Evolutionary conservation across 1,284 basidiomycete genomes (phyloP), one percentile per base, ranked within the genome.

Genomic region (Sanghuangporus weigelae): DNA sequence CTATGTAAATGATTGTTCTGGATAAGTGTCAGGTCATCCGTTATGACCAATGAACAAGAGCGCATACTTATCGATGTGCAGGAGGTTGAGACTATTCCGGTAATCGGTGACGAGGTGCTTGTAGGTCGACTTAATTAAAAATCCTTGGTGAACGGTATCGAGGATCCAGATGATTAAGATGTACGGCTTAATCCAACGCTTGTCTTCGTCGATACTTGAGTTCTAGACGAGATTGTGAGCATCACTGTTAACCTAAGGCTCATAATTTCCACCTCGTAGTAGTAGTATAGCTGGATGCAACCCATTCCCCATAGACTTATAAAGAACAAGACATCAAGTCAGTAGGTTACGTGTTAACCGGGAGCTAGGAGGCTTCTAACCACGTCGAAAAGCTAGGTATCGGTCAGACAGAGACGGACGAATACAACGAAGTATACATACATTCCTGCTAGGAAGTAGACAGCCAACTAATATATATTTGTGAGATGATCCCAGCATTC

Each of bases 91-190:
- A n/a, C 23, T 14, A 23, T 64, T 60, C 5, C 51, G 59, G 26
- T 38, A 65, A 26, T 63, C 10, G 19, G 61, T 63, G 14, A 65
- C 50, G 49, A 65, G 42, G 49, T 39, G 44, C 5, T 31, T 55
- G 36, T 65, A 63, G 6, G 36, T 21, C 7, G 48, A 35, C 19
- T 40, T 23, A 7, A 54, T 57, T 7, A 64, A 23, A 2, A 65
- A 39, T 16, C 35, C 46, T 38, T 65, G 63, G 40, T 62, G 60
- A 3, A 26, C 42, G 1, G 60, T 56, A 21, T 51, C 50, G 4
- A 51, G n/a, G 6, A 51, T 6, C 50, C 50, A 35, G 2, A 59
- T 8, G 11, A 48, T 6, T 14, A 46, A 46, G 21, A 46, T 40
- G 21, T 35, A 59, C 7, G 8, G n/a, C 16, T 44, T 58, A 3